phyloP scores from a whole-genome alignment of 352 stramenopile genomes.

The Globisporangium abappressorium region DNA sequence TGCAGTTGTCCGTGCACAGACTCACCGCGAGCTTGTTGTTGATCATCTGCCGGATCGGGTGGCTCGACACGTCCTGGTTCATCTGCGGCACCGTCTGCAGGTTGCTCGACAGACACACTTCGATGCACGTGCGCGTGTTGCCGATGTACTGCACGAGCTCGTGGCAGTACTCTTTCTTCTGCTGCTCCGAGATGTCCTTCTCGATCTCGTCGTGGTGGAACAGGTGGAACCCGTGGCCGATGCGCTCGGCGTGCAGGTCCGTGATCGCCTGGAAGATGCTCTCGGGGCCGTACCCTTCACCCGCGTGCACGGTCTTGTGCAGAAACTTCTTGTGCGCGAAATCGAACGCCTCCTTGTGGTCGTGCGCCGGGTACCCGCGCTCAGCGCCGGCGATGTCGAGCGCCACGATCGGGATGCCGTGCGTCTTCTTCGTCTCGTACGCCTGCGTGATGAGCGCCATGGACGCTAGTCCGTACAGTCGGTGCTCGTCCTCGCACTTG shows the following conservation, averaged over 20 bases:
- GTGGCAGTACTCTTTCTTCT: slow-evolving; percentile 67
- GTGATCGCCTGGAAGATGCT: slow-evolving; percentile 87
- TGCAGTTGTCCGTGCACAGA: slow-evolving; percentile 88
- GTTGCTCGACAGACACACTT: slow-evolving; percentile 88
- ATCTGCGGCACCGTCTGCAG: slow-evolving; percentile 83
- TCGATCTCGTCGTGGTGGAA: slow-evolving; percentile 80
- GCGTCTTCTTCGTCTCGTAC: slow-evolving; percentile 59
- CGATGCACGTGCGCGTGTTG: slow-evolving; percentile 76
- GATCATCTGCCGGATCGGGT: slow-evolving; percentile 82
- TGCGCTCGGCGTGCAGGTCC: slow-evolving; percentile 82
- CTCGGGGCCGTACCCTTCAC: slow-evolving; percentile 84
- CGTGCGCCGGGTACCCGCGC: slow-evolving; percentile 71
- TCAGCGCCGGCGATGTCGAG: slow-evolving; percentile 86
- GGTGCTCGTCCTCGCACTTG: slow-evolving; percentile 57
- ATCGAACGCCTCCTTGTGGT: slow-evolving; percentile 79
- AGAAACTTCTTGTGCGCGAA: slow-evolving; percentile 88
- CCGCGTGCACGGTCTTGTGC: slow-evolving; percentile 87
- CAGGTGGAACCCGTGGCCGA: slow-evolving; percentile 82
- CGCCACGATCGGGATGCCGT: slow-evolving; percentile 78
- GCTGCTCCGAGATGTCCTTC: slow-evolving; percentile 38
- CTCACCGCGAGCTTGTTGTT: slow-evolving; percentile 77
- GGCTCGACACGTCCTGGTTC: slow-evolving; percentile 60
- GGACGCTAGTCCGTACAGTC: slow-evolving; percentile 80
- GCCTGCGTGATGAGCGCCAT: slow-evolving; percentile 82
- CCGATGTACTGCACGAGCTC: slow-evolving; percentile 83